These are phyloP conservation scores for Thyridium curvatum DNA, from an alignment of 2,329 filamentous ascomycete species.

Conservation along the genomic window DNA sequence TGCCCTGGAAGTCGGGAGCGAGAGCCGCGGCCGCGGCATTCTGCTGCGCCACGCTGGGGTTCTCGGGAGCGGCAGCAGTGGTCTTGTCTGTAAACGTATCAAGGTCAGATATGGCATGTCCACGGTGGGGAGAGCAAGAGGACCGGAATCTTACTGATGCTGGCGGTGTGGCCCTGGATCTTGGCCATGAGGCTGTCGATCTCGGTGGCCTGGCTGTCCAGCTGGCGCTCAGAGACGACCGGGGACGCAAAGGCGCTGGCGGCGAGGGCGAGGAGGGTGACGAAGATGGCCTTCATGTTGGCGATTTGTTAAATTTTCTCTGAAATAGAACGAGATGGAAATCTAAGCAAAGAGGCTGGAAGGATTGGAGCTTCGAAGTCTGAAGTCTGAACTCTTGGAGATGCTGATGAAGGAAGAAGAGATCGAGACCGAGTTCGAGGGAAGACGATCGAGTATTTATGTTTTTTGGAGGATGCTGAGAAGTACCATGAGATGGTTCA, in stretches of 20 bases:
- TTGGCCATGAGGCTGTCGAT: slow-evolving; percentile 13
- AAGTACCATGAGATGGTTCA: too few relatives aligned
- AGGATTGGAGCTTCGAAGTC: background rate
- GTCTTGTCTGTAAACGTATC: slow-evolving; percentile 13
- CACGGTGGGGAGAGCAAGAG: background rate
- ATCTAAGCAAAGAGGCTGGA: background rate
- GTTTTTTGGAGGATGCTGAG: too few relatives aligned
- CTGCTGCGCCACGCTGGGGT: slow-evolving; percentile 11
- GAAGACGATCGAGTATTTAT: too few relatives aligned
- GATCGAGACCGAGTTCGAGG: background rate
- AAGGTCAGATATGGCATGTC: background rate
- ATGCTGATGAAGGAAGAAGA: background rate
- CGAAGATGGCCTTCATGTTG: slow-evolving; percentile 6
- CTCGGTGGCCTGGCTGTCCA: slow-evolving; percentile 11
- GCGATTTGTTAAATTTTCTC: background rate
- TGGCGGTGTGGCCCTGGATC: slow-evolving; percentile 15
- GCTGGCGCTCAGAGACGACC: slow-evolving; percentile 12
- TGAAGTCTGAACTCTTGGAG: background rate
- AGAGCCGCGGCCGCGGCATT: slow-evolving; percentile 12
- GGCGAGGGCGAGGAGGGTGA: slow-evolving; percentile 5
- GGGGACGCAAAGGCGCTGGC: slow-evolving; percentile 5
- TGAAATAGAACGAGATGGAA: background rate
- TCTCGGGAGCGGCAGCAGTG: slow-evolving; percentile 10
- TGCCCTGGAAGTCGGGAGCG: slow-evolving; percentile 15
- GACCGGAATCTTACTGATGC: slow-evolving; percentile 14